phyloP scores from a whole-genome alignment of 2,329 filamentous ascomycete species.

The Cyphellophora europaea region DNA sequence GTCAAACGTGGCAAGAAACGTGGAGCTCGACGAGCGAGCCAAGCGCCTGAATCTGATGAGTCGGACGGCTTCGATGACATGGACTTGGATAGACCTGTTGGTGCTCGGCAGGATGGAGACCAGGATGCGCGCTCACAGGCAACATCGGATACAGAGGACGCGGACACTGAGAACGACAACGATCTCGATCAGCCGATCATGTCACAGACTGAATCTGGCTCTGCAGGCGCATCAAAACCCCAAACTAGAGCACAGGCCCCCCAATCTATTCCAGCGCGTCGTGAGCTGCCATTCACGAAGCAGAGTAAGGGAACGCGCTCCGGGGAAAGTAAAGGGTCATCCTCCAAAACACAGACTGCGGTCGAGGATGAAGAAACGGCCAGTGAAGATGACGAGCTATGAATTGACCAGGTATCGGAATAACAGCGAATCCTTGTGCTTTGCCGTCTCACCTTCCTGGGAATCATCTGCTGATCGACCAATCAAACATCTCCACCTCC shows the following conservation, averaged over 20 bases:
- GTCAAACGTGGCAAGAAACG: constrained; percentile 16
- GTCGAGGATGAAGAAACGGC: constrained; percentile 14
- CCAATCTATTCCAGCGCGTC: constrained; percentile 8
- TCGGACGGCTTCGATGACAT: constrained; percentile 13
- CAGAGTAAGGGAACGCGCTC: too few species aligned
- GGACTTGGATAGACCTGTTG: constrained; percentile 8
- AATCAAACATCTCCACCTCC: too few species aligned
- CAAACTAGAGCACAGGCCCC: neutral
- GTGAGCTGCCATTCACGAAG: constrained; percentile 11
- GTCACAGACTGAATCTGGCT: neutral
- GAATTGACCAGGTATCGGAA: constrained; percentile 6
- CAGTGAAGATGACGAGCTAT: constrained; percentile 19
- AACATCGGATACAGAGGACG: constrained; percentile 4
- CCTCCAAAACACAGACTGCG: neutral
- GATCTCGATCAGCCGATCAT: constrained; percentile 5
- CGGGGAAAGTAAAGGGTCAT: neutral
- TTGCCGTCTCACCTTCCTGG: too few species aligned
- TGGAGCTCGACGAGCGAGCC: constrained; percentile 8
- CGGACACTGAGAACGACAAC: constrained; percentile 10
- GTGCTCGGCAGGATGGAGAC: constrained; percentile 2
- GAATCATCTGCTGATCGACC: too few species aligned
- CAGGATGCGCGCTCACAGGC: constrained; percentile 4
- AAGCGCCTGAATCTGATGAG: too few species aligned
- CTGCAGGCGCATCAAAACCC: neutral
- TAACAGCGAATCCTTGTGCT: too few species aligned